Conservation (phyloP, 2,329 filamentous ascomycete genomes). For the Hysterium pulicare region DNA sequence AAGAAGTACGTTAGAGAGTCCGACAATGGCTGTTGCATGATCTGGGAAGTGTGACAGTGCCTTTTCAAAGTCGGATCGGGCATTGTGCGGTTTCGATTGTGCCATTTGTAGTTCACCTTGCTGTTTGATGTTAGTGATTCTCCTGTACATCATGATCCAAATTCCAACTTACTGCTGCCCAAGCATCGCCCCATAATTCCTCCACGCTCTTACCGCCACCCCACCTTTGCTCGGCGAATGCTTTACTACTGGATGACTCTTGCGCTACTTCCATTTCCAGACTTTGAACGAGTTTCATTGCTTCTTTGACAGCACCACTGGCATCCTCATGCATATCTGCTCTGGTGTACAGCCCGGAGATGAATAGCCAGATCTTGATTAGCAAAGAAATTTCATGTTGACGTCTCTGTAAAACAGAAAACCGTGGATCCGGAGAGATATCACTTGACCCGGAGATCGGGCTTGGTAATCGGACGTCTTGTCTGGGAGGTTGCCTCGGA, state of each 20-base stretch:
- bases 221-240: conserved; percentile 67
- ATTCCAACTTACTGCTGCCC: conserved; percentile 64
- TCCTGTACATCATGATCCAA: too few species aligned
- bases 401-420: conserved; percentile 50
- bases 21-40: conserved; percentile 76
- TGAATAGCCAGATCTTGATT: conserved; percentile 83
- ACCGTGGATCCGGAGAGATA: conserved; percentile 44
- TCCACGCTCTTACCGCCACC: conserved; percentile 77
- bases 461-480: conserved; percentile 43
- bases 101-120: conserved; percentile 65
- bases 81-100: conserved; percentile 62
- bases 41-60: conserved; percentile 76
- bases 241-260: conserved; percentile 60
- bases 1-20: conserved; percentile 78
- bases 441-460: conserved; percentile 34
- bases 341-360: conserved; percentile 81
- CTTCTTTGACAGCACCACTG: conserved; percentile 75
- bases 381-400: conserved; percentile 59
- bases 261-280: conserved; percentile 66
- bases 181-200: conserved; percentile 80
- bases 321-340: conserved; percentile 78
- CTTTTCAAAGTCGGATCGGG: conserved; percentile 75
- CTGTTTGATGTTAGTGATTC: conserved; percentile 39
- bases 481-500: conserved; percentile 38
- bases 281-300: conserved; percentile 67